Base-by-base conservation (phyloP, 192 early-diverging fungal species). In the Coemansia furcata region DNA sequence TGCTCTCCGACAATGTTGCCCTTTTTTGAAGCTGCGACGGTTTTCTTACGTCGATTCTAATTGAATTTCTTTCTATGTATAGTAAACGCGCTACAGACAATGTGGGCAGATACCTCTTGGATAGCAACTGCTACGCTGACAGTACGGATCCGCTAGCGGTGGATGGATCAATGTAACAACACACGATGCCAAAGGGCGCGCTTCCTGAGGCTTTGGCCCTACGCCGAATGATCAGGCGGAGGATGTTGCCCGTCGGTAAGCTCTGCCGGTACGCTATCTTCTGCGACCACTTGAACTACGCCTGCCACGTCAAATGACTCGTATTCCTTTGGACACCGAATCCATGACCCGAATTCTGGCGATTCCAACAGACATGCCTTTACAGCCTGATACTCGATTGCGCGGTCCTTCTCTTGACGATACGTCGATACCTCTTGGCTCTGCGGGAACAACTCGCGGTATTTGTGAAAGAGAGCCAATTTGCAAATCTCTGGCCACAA, bases 401-500 rank as follows among this genome's bases (percentile, higher is more conserved):
- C 71, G 0, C 6, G 38, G 4, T 55, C 44, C 55, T 84, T 84
- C 15, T 67, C 73, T 38, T 65, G 39, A 8, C 64, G 50, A 37
- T 84, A 84, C 12, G 77, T 62, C 54, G 12, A 30, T 12, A 10
- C n/a, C 3, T 66, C 40, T 21, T 15, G 33, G 21, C 21, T 19
- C 19, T 26, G 23, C 3, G 37, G 29, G 5, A 50, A 29, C 29
- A 49, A 26, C 15, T 19, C 37, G 26, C 52, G 36, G 19, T 60
- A 47, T 23, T 17, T 10, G 33, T 29, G 21, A 42, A 74, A 73
- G 12, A 84, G 26, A 14, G 82, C 64, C 9, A 68, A 42, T 55
- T 80, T 80, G 65, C 82, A 77, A 30, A 84, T 71, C 7, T 67
- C 60, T 1, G 82, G 63, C 63, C 68, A 55, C 46, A 67, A 29